These are phyloP conservation scores for Colletotrichum liaoningense DNA, from an alignment of 2,329 filamentous ascomycete species.

Conservation along the genomic window DNA sequence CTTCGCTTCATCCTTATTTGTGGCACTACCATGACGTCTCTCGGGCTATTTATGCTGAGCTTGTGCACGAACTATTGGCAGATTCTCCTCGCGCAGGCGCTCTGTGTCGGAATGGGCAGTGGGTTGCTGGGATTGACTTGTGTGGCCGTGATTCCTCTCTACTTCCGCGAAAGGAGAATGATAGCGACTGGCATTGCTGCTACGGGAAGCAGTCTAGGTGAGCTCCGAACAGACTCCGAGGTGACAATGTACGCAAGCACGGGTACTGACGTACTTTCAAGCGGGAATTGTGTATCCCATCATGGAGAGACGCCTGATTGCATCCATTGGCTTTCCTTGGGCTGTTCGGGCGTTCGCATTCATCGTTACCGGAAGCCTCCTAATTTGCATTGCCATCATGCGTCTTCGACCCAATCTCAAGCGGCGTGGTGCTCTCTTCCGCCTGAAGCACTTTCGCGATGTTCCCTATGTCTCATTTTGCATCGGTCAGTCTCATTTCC, in stretches of 20 bases:
- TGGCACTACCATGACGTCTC: conserved; percentile 54
- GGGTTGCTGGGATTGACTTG: conserved; percentile 53
- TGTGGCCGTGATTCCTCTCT: conserved; percentile 46
- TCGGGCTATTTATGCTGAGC: conserved; percentile 58
- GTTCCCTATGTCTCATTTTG: conserved; percentile 16
- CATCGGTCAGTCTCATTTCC: conserved; percentile 3
- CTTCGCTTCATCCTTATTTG: conserved; percentile 51
- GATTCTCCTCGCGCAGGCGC: conserved; percentile 55
- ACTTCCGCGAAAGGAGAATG: conserved; percentile 43
- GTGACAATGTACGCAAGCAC: background rate
- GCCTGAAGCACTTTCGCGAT: conserved; percentile 22
- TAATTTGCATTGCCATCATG: conserved; percentile 27
- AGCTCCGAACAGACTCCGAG: background rate
- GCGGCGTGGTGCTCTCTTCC: conserved; percentile 23
- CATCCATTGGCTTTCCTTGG: conserved; percentile 26
- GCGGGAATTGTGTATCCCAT: conserved; percentile 30
- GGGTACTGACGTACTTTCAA: background rate
- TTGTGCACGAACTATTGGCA: conserved; percentile 56
- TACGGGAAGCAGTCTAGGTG: conserved; percentile 46
- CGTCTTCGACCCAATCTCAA: conserved; percentile 27
- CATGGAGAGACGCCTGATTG: conserved; percentile 18
- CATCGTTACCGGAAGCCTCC: conserved; percentile 23
- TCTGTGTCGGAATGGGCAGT: conserved; percentile 57
- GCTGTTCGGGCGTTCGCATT: conserved; percentile 27
- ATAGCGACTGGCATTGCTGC: conserved; percentile 48